Conservation (phyloP, 1,139 yeast genomes). For the Hyphopichia buzzinii region DNA sequence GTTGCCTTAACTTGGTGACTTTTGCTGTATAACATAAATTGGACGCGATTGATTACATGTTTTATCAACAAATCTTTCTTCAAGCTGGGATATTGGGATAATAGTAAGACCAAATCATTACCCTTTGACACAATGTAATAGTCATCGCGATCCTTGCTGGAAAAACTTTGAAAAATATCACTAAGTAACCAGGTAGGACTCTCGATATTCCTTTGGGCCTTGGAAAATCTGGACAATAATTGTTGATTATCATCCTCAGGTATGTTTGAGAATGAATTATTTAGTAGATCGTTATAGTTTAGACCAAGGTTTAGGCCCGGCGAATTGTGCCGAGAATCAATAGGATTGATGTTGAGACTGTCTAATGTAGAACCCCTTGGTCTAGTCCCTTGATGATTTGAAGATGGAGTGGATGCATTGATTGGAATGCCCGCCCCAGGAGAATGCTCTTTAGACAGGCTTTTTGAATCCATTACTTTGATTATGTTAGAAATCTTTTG, state of each 20-base stretch:
- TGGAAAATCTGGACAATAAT: neutral
- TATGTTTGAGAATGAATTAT: neutral
- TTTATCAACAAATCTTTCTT: conserved; percentile 64
- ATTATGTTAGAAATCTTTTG: conserved; percentile 1
- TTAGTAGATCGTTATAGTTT: neutral
- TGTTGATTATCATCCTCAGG: neutral
- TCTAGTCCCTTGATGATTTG: neutral
- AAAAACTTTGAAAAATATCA: conserved; percentile 29
- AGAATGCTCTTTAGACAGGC: neutral
- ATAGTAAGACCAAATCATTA: conserved; percentile 57
- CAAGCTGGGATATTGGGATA: conserved; percentile 60
- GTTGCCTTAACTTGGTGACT: conserved; percentile 68
- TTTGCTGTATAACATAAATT: conserved; percentile 55
- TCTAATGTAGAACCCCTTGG: conserved; percentile 5
- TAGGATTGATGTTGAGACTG: conserved; percentile 4
- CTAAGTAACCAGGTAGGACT: conserved; percentile 40
- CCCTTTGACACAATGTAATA: conserved; percentile 55
- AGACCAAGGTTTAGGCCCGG: neutral
- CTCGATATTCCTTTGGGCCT: conserved; percentile 14
- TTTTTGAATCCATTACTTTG: neutral
- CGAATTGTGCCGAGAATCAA: conserved; percentile 2
- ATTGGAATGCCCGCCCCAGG: conserved; percentile 1
- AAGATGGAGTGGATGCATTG: conserved; percentile 2
- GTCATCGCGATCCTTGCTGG: conserved; percentile 36
- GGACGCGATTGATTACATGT: conserved; percentile 59